Percentiles rank a stretch among this genome's conserved stretches.
These are phyloP conservation scores for Trichoderma gamsii DNA, from an alignment of 495 filamentous ascomycete genomes.

Conservation along the genomic window DNA sequence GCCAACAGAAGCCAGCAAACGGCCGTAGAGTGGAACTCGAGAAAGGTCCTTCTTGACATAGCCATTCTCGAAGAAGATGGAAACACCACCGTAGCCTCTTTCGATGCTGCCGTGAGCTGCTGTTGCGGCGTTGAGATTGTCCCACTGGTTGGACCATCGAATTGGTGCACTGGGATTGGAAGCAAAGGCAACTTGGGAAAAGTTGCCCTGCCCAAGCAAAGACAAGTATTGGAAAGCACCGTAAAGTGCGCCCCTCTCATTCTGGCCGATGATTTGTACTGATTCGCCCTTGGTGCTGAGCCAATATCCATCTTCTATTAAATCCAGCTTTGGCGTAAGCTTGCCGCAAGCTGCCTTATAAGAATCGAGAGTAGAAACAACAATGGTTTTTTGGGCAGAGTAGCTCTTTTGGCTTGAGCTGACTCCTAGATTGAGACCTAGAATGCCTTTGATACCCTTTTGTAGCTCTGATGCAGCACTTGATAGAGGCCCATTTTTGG, in stretches of 20 bases:
- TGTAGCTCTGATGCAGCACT: constrained; percentile 55
- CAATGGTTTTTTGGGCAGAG: constrained; percentile 31
- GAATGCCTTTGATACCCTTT: constrained; percentile 49
- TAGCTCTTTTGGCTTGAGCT: constrained; percentile 22
- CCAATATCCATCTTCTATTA: constrained; percentile 61
- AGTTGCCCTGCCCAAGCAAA: constrained; percentile 55
- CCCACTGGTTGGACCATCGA: constrained; percentile 70
- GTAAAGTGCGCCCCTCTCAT: constrained; percentile 62
- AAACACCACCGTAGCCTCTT: constrained; percentile 61
- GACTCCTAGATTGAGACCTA: constrained; percentile 40
- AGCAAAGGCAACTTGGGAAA: constrained; percentile 45
- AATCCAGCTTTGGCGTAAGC: constrained; percentile 27
- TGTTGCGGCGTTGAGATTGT: constrained; percentile 50
- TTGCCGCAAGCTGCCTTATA: constrained; percentile 39
- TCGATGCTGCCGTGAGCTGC: constrained; percentile 51
- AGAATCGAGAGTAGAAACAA: constrained; percentile 52
- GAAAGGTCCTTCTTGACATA: constrained; percentile 50
- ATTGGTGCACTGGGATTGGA: constrained; percentile 57
- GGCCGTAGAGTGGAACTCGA: constrained; percentile 56
- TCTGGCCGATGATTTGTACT: constrained; percentile 59
- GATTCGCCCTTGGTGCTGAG: constrained; percentile 40
- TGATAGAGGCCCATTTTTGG: constrained; percentile 48
- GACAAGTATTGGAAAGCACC: constrained; percentile 65
- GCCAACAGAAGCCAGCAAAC: constrained; percentile 59
- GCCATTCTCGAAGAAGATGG: constrained; percentile 61